Evolutionary conservation across 2,329 filamentous ascomycete genomes (phyloP).

Genomic region (Colletotrichum coccodes): DNA sequence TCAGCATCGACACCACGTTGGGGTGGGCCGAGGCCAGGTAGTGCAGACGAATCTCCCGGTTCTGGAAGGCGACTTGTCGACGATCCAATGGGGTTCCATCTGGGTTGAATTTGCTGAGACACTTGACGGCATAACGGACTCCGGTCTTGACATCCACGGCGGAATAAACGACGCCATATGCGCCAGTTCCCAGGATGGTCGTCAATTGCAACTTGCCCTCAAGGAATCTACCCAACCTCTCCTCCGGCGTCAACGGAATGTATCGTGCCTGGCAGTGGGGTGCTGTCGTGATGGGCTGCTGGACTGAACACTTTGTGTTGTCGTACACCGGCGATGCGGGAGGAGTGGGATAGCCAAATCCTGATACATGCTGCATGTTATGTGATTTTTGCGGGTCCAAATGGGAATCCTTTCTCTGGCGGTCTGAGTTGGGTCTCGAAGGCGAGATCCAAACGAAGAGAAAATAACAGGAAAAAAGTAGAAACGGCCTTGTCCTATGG

Average conservation of each 20-base stretch:
- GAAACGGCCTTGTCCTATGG: slow-evolving; percentile 33
- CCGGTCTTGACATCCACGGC: slow-evolving; percentile 86
- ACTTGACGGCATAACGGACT: slow-evolving; percentile 93
- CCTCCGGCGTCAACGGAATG: slow-evolving; percentile 77
- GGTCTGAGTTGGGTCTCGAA: slow-evolving; percentile 36
- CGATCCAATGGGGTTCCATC: slow-evolving; percentile 79
- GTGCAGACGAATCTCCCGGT: slow-evolving; percentile 92
- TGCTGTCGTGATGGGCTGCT: slow-evolving; percentile 47
- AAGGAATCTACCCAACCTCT: slow-evolving; percentile 85
- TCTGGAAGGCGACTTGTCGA: slow-evolving; percentile 89
- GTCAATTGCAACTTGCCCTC: slow-evolving; percentile 86
- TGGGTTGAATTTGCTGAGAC: slow-evolving; percentile 88
- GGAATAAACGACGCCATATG: slow-evolving; percentile 95
- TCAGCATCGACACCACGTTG: slow-evolving; percentile 92
- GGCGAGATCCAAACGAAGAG: slow-evolving; percentile 28
- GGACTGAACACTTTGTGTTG: slow-evolving; percentile 55
- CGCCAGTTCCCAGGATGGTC: slow-evolving; percentile 88
- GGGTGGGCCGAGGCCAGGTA: slow-evolving; percentile 88
- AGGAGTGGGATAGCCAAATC: slow-evolving; percentile 66
- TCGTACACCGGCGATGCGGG: slow-evolving; percentile 67
- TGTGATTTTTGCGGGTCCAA: slow-evolving; percentile 45
- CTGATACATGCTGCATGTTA: slow-evolving; percentile 70
- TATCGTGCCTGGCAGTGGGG: slow-evolving; percentile 55
- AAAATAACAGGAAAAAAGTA: slow-evolving; percentile 35
- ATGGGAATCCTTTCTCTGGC: slow-evolving; percentile 25